Conservation (phyloP, 306 rosid species). For the Vigna radiata region DNA sequence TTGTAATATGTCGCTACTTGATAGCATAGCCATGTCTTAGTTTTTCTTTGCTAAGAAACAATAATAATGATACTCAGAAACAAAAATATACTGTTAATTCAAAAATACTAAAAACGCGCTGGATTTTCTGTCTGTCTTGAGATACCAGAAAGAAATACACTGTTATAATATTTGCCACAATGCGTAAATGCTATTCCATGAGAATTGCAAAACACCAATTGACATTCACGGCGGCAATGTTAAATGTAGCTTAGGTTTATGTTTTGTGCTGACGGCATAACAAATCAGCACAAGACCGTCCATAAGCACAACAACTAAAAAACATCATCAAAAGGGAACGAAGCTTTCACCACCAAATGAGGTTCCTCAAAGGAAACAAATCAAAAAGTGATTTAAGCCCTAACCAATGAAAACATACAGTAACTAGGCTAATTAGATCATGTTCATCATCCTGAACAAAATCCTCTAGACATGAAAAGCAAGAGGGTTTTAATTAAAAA, state of each 20-base stretch:
- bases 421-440: neutral
- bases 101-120: neutral
- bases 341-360: neutral
- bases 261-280: constrained; percentile 59
- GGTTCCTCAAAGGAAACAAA: neutral
- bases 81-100: neutral
- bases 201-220: constrained; percentile 22
- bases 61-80: neutral
- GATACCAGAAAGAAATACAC: neutral
- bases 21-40: neutral
- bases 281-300: constrained; percentile 72
- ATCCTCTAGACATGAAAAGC: constrained; percentile 42
- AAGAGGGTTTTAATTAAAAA: constrained; percentile 42
- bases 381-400: neutral
- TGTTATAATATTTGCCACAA: constrained; percentile 47
- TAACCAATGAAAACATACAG: neutral
- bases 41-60: no score
- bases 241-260: constrained; percentile 69
- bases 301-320: constrained; percentile 56
- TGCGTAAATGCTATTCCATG: constrained; percentile 23
- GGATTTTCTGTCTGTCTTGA: neutral
- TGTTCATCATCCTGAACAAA: constrained; percentile 56
- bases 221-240: constrained; percentile 39
- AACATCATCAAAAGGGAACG: neutral
- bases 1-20: neutral